phyloP scores from a whole-genome alignment of 164 flowering plant species.

The Chimonanthus praecox region DNA sequence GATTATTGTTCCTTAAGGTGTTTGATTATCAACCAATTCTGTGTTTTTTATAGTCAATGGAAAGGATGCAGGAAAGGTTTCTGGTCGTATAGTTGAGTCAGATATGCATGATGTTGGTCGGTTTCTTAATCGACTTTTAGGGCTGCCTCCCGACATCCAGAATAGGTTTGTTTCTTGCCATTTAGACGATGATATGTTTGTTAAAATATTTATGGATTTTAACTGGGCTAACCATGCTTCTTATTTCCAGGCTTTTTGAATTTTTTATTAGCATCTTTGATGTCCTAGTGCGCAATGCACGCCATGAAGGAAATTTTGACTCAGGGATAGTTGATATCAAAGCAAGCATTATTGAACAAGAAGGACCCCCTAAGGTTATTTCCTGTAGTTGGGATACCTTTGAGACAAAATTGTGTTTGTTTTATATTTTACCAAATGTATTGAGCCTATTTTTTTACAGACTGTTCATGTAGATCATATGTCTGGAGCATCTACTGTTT shows the following conservation, averaged over 20 bases:
- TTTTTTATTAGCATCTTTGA: conserved; percentile 78
- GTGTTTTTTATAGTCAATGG: conserved; percentile 47
- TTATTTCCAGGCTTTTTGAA: conserved; percentile 76
- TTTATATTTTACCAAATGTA: neutral
- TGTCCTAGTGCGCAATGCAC: conserved; percentile 78
- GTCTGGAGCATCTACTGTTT: conserved; percentile 87
- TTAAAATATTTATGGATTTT: neutral
- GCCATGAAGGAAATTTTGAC: conserved; percentile 85
- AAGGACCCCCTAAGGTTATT: conserved; percentile 76
- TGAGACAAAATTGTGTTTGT: neutral
- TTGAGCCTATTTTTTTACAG: conserved; percentile 41
- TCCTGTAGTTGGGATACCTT: conserved; percentile 4
- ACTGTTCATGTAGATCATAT: conserved; percentile 80
- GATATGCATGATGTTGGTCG: conserved; percentile 99
- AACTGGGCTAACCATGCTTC: conserved; percentile 7
- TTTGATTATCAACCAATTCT: conserved; percentile 7
- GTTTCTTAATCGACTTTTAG: conserved; percentile 87
- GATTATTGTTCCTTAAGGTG: neutral
- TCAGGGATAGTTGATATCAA: conserved; percentile 92
- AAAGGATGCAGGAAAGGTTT: conserved; percentile 61
- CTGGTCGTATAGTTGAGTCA: conserved; percentile 90
- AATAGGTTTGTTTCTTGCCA: conserved; percentile 50
- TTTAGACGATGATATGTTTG: neutral
- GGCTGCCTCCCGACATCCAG: conserved; percentile 93
- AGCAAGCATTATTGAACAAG: conserved; percentile 64